Percentiles rank a stretch among this genome's conserved stretches.
Conservation (phyloP, 148 eudicot genomes). For the Rhododendron ovatum region DNA sequence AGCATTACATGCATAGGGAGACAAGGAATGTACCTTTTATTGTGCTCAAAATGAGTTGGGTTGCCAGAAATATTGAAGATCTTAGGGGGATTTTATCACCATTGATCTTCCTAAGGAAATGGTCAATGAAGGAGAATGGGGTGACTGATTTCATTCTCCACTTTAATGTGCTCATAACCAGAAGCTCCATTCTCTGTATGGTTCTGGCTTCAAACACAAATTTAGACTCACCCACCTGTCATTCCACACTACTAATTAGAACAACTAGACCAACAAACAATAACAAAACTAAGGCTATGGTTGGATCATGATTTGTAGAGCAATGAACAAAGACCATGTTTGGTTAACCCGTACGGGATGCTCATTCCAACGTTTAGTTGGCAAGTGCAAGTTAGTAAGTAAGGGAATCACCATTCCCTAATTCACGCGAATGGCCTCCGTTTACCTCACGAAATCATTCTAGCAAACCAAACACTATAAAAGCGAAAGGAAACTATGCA, state of each 20-base stretch:
- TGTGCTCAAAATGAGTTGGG: constrained; percentile 49
- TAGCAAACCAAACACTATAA: not conserved
- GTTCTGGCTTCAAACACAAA: constrained; percentile 66
- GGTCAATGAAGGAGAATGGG: constrained; percentile 68
- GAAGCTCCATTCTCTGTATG: constrained; percentile 70
- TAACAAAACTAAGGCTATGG: not conserved
- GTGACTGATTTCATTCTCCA: constrained; percentile 86
- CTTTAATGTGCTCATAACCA: constrained; percentile 66
- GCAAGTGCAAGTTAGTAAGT: not conserved
- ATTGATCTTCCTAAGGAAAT: constrained; percentile 49
- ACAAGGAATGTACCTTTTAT: constrained; percentile 42
- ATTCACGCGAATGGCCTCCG: not conserved
- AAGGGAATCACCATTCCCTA: not conserved
- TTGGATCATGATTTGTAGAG: not conserved
- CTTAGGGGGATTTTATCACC: constrained; percentile 43
- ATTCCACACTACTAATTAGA: not conserved
- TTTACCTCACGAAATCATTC: not conserved
- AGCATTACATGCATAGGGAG: not conserved
- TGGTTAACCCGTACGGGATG: not conserved
- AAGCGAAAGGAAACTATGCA: not conserved
- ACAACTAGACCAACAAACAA: not conserved
- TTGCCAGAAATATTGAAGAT: constrained; percentile 35
- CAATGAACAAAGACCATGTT: not conserved
- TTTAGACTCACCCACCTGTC: constrained; percentile 50
- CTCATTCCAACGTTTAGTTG: not conserved